Percentiles rank a stretch among this genome's conserved stretches.
These are phyloP conservation scores for Penicillium decumbens DNA, from an alignment of 2,329 filamentous ascomycete genomes.

Conservation along the genomic window DNA sequence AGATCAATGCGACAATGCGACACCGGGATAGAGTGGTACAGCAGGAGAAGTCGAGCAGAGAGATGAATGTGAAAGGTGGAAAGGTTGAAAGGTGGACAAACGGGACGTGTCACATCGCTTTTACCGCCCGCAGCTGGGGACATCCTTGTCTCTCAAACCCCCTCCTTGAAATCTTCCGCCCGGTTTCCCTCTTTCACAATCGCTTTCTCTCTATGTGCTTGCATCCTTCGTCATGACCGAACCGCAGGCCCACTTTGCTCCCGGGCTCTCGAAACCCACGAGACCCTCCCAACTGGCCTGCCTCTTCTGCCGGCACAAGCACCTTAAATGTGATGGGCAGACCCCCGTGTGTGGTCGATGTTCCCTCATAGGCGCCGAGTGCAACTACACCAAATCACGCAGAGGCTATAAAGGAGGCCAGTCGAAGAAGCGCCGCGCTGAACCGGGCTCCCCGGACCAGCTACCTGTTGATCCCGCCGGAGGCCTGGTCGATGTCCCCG, in stretches of 20 bases:
- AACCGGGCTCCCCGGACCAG: constrained; percentile 38
- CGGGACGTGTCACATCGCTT: background rate
- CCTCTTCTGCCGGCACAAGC: constrained; percentile 52
- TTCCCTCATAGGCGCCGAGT: constrained; percentile 54
- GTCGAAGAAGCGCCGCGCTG: constrained; percentile 46
- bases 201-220: constrained; percentile 3
- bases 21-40: background rate
- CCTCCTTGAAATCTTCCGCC: background rate
- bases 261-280: constrained; percentile 21
- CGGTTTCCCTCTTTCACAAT: background rate
- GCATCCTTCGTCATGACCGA: constrained; percentile 24
- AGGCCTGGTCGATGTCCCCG: constrained; percentile 36
- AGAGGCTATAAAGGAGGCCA: constrained; percentile 71
- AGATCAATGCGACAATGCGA: background rate
- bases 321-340: constrained; percentile 70
- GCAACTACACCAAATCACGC: constrained; percentile 68
- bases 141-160: background rate
- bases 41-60: background rate
- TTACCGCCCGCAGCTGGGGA: background rate
- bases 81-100: background rate
- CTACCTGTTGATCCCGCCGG: constrained; percentile 48
- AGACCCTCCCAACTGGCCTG: constrained; percentile 45
- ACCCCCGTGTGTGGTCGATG: constrained; percentile 65
- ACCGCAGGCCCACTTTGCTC: constrained; percentile 17
- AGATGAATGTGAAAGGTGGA: background rate